A percentile compares a stretch with the other conserved stretches of the same genome.
These are phyloP conservation scores for Taxillus chinensis DNA, from an alignment of 164 flowering plant genomes.

Conservation along the genomic window DNA sequence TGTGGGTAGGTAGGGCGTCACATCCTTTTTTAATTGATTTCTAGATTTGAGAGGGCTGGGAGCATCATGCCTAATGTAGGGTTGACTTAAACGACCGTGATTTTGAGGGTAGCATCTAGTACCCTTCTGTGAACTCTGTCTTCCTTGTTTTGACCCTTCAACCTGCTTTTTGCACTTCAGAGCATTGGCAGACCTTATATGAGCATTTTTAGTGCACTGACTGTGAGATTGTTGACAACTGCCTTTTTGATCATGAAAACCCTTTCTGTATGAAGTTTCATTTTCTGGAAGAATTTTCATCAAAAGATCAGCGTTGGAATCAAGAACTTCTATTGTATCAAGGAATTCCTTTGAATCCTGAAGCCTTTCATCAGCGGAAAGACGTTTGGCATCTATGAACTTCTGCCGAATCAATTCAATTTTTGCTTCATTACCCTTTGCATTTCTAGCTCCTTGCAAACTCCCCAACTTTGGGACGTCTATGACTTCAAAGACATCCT, in stretches of 20 bases:
- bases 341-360: slow-evolving; percentile 54
- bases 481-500: slow-evolving; percentile 80
- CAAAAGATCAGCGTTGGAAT: slow-evolving; percentile 58
- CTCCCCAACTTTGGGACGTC: slow-evolving; percentile 26
- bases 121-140: slow-evolving; percentile 18
- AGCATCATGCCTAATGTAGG: slow-evolving; percentile 10
- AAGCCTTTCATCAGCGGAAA: slow-evolving; percentile 49
- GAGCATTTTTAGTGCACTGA: slow-evolving; percentile 17
- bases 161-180: slow-evolving; percentile 12
- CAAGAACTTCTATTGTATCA: slow-evolving; percentile 54
- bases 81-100: slow-evolving; percentile 9
- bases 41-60: slow-evolving; percentile 19
- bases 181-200: slow-evolving; percentile 24
- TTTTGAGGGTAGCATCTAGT: slow-evolving; percentile 13
- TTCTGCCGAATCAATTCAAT: slow-evolving; percentile 48
- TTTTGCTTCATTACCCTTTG: slow-evolving; percentile 29
- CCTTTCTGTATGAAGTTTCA: slow-evolving; percentile 62
- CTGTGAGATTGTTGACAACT: slow-evolving; percentile 17
- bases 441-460: slow-evolving; percentile 11
- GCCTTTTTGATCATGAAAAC: slow-evolving; percentile 41
- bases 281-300: slow-evolving; percentile 65
- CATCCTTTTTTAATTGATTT: slow-evolving; percentile 13
- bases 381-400: slow-evolving; percentile 49
- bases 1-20: slow-evolving; percentile 28
- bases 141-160: slow-evolving; percentile 15